Percentiles rank a stretch among this genome's conserved stretches.
Conservation (phyloP, 371 early-diverging fungal species). For the Rhizopus delemar region DNA sequence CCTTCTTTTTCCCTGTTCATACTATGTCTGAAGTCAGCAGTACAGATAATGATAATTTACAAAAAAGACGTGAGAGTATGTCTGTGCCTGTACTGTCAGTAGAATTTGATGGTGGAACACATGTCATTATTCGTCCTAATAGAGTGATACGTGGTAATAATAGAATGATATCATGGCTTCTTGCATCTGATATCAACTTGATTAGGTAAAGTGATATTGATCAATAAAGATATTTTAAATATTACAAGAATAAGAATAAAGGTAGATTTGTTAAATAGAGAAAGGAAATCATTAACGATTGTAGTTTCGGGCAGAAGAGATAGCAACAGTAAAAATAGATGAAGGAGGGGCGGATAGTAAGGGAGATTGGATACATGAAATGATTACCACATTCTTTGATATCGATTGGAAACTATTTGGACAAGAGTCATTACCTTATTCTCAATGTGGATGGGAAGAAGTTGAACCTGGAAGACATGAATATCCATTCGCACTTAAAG, state of each 20-base stretch:
- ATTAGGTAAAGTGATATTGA: slow-evolving; percentile 33
- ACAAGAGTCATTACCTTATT: slow-evolving; percentile 42
- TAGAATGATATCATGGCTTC: not conserved
- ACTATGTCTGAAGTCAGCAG: too few species aligned
- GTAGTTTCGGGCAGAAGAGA: slow-evolving; percentile 55
- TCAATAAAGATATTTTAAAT: slow-evolving; percentile 34
- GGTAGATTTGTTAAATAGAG: slow-evolving; percentile 22
- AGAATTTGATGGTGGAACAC: slow-evolving; percentile 44
- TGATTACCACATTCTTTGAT: slow-evolving; percentile 50
- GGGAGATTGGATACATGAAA: slow-evolving; percentile 48
- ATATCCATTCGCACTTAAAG: slow-evolving; percentile 59
- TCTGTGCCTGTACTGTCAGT: slow-evolving; percentile 12
- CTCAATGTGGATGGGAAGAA: slow-evolving; percentile 53
- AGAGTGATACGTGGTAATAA: slow-evolving; percentile 37
- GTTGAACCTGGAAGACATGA: slow-evolving; percentile 46
- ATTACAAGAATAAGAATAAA: slow-evolving; percentile 48
- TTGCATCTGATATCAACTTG: not conserved
- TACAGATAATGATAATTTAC: not conserved
- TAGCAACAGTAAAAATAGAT: slow-evolving; percentile 48
- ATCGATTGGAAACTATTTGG: slow-evolving; percentile 51
- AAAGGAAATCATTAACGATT: not conserved
- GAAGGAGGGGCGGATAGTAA: slow-evolving; percentile 38
- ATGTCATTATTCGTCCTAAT: slow-evolving; percentile 47
- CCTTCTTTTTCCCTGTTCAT: too few species aligned
- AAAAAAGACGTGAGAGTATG: not conserved